Conservation (phyloP, 768 basidiomycete species). For the Polyporus arcularius region DNA sequence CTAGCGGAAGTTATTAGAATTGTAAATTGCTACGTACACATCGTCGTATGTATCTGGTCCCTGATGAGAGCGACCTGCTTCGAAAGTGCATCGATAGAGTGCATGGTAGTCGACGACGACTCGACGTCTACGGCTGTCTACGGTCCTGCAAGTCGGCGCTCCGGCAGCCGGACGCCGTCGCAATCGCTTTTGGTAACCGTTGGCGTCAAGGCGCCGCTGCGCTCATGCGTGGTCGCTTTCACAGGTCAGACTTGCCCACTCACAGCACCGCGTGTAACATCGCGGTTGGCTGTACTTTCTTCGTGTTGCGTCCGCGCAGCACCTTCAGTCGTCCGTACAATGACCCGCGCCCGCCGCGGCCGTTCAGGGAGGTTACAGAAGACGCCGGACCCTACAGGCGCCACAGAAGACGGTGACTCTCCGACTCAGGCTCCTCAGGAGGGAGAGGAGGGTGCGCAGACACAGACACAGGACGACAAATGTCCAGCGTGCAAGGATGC, state of each 20-base stretch:
- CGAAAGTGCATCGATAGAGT: no score
- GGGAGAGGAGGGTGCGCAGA: constrained; percentile 24
- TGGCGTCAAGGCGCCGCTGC: background rate
- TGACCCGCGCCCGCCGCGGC: constrained; percentile 46
- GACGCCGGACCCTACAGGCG: constrained; percentile 30
- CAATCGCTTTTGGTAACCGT: background rate
- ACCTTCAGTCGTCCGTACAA: constrained; percentile 20
- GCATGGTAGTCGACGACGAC: no score
- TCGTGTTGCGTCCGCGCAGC: background rate
- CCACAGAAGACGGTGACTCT: constrained; percentile 16
- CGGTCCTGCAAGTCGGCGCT: background rate
- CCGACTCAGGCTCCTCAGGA: constrained; percentile 4
- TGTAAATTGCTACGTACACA: background rate
- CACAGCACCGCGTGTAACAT: background rate
- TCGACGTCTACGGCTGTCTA: background rate
- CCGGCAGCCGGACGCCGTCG: background rate
- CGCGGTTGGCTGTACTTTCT: background rate
- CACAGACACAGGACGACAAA: constrained; percentile 19
- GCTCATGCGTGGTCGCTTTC: constrained; percentile 1
- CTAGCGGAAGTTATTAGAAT: constrained; percentile 6
- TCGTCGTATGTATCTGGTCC: no score
- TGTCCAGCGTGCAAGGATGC: constrained; percentile 56
- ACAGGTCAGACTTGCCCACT: constrained; percentile 1
- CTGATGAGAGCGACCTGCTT: no score
- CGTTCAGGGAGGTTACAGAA: constrained; percentile 35